A percentile compares a stretch with the other conserved stretches of the same genome.
Evolutionary conservation across 352 stramenopile species (phyloP).

Genomic region (Phytophthora citricola): DNA sequence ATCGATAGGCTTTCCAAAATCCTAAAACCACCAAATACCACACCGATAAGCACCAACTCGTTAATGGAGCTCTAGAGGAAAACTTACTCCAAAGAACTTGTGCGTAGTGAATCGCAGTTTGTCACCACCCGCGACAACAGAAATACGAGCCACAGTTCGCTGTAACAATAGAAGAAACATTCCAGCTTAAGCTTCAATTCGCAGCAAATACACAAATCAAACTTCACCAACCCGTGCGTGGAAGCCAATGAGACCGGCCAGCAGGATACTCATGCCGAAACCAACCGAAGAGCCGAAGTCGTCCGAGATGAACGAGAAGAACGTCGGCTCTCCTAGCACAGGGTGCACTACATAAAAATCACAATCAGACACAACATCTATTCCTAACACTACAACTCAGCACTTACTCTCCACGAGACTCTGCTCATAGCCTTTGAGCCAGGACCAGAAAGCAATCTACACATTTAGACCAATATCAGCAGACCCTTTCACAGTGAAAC

Average conservation of each 20-base stretch:
- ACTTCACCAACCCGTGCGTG: conserved; percentile 62
- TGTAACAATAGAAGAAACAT: conserved; percentile 26
- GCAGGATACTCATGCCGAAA: conserved; percentile 84
- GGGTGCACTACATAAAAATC: conserved; percentile 56
- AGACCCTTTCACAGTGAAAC: background rate
- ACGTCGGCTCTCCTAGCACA: conserved; percentile 67
- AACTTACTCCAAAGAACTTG: conserved; percentile 87
- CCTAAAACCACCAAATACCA: conserved; percentile 35
- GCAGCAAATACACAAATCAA: background rate
- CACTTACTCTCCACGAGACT: conserved; percentile 81
- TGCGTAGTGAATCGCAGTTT: conserved; percentile 89
- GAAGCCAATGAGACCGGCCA: conserved; percentile 84
- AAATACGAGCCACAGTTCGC: conserved; percentile 82
- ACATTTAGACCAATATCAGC: conserved; percentile 6
- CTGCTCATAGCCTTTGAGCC: conserved; percentile 89
- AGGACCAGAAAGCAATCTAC: conserved; percentile 90
- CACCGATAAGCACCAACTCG: conserved; percentile 3
- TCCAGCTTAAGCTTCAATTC: conserved; percentile 1
- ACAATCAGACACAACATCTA: conserved; percentile 3
- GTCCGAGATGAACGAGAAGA: conserved; percentile 84
- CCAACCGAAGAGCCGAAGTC: conserved; percentile 81
- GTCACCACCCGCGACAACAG: conserved; percentile 72
- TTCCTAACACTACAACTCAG: background rate
- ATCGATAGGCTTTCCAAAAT: conserved; percentile 69
- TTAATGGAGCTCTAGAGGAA: background rate